These are phyloP conservation scores for Mortierella polycephala DNA, from an alignment of 371 early-diverging fungal species.

Conservation along the genomic window DNA sequence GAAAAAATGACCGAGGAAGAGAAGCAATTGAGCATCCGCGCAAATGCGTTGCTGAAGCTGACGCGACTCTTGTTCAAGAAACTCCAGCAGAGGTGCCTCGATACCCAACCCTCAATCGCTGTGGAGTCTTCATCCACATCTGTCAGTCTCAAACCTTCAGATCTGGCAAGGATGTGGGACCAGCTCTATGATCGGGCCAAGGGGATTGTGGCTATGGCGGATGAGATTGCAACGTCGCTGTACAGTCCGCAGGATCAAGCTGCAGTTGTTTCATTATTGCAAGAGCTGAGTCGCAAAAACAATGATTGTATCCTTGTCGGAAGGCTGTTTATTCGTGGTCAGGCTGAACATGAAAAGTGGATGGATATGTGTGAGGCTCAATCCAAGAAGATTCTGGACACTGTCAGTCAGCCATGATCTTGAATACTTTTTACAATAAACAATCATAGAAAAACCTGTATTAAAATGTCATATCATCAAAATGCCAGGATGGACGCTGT, in stretches of 20 bases:
- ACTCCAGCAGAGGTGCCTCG: slow-evolving; percentile 51
- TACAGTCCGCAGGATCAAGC: slow-evolving; percentile 43
- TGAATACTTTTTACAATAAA: not conserved
- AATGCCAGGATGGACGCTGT: too few species aligned
- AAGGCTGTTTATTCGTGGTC: slow-evolving; percentile 46
- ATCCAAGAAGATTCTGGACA: slow-evolving; percentile 45
- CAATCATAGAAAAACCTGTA: too few species aligned
- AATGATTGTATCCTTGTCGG: slow-evolving; percentile 48
- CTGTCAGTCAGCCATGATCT: slow-evolving; percentile 4
- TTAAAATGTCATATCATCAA: too few species aligned
- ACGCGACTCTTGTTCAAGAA: slow-evolving; percentile 49
- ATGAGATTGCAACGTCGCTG: slow-evolving; percentile 50
- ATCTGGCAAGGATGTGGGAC: slow-evolving; percentile 52
- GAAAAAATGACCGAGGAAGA: slow-evolving; percentile 53
- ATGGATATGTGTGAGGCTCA: slow-evolving; percentile 53
- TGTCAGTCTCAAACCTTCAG: slow-evolving; percentile 26
- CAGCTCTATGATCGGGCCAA: slow-evolving; percentile 41
- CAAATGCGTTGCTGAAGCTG: slow-evolving; percentile 44
- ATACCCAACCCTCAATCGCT: slow-evolving; percentile 14
- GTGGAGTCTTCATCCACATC: slow-evolving; percentile 2
- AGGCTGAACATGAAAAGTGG: slow-evolving; percentile 51
- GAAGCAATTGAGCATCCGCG: slow-evolving; percentile 44
- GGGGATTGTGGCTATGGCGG: slow-evolving; percentile 41
- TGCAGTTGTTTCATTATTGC: slow-evolving; percentile 21
- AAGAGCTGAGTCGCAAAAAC: slow-evolving; percentile 41